Evolutionary conservation across 805 yeast species (phyloP).

Genomic region (Kodamaea nitidulidarum): DNA sequence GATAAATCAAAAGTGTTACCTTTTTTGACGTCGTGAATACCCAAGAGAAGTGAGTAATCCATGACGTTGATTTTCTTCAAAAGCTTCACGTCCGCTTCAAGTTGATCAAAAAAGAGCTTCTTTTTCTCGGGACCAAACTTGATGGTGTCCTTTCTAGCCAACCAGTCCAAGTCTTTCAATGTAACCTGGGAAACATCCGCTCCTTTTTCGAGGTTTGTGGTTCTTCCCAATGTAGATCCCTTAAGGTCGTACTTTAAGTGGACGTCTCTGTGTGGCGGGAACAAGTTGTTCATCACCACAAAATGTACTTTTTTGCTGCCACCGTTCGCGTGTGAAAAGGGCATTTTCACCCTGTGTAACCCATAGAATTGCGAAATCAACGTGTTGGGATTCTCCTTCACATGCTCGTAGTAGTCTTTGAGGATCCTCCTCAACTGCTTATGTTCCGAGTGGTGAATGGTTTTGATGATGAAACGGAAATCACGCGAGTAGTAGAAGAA

Average conservation of each 20-base stretch:
- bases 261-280: slow-evolving; percentile 88
- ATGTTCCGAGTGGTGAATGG: slow-evolving; percentile 92
- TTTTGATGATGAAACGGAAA: slow-evolving; percentile 89
- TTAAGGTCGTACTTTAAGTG: slow-evolving; percentile 86
- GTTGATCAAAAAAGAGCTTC: slow-evolving; percentile 58
- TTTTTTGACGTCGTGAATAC: slow-evolving; percentile 71
- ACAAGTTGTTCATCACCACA: slow-evolving; percentile 92
- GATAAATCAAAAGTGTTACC: slow-evolving; percentile 42
- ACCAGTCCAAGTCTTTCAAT: slow-evolving; percentile 85
- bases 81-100: slow-evolving; percentile 69
- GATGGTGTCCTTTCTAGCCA: slow-evolving; percentile 61
- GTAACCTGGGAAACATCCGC: slow-evolving; percentile 41
- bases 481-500: slow-evolving; percentile 94
- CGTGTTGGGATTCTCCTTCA: slow-evolving; percentile 80
- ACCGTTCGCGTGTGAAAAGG: slow-evolving; percentile 50
- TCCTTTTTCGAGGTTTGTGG: slow-evolving; percentile 39
- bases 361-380: slow-evolving; percentile 95
- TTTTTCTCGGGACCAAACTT: slow-evolving; percentile 71
- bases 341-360: slow-evolving; percentile 87
- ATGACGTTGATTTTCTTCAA: slow-evolving; percentile 76
- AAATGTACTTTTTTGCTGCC: slow-evolving; percentile 72
- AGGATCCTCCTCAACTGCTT: slow-evolving; percentile 70
- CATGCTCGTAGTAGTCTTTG: slow-evolving; percentile 75
- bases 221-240: slow-evolving; percentile 86
- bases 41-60: slow-evolving; percentile 92